Evolutionary conservation across 2,329 filamentous ascomycete species (phyloP).

Genomic region (Penicillium fuscoglaucum): DNA sequence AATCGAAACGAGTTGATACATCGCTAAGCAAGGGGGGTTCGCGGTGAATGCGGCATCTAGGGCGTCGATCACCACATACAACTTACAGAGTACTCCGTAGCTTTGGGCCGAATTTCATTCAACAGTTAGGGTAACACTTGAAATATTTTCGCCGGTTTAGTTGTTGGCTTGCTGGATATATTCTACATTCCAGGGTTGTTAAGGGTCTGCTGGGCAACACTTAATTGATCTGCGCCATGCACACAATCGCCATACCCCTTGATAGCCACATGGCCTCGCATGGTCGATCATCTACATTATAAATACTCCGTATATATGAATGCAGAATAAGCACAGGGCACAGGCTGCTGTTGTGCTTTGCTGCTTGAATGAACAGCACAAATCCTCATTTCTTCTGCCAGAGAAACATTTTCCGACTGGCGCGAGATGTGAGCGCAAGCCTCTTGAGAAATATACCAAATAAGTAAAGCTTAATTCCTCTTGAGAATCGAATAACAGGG

Average conservation of each 20-base stretch:
- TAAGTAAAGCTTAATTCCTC: neutral
- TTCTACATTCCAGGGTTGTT: slow-evolving; percentile 4
- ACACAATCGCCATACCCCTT: neutral
- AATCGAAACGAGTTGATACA: slow-evolving; percentile 10
- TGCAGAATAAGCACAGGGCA: neutral
- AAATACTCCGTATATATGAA: neutral
- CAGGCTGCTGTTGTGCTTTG: neutral
- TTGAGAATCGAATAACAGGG: neutral
- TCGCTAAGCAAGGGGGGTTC: slow-evolving; percentile 20
- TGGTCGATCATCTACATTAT: slow-evolving; percentile 6
- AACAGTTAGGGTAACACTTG: neutral
- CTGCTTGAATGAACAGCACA: neutral
- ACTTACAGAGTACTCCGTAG: neutral
- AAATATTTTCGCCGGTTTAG: neutral
- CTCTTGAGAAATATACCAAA: neutral
- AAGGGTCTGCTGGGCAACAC: slow-evolving; percentile 7
- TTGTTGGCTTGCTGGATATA: neutral
- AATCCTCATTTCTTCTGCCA: neutral
- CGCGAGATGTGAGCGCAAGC: neutral
- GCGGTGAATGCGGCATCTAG: neutral
- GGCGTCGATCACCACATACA: slow-evolving; percentile 1
- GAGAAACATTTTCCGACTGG: neutral
- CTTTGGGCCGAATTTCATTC: neutral
- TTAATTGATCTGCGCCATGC: slow-evolving; percentile 2
- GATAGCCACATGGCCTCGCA: slow-evolving; percentile 11